phyloP scores from a whole-genome alignment of 176 grass and related monocot species.

The Calamus simplicifolius region DNA sequence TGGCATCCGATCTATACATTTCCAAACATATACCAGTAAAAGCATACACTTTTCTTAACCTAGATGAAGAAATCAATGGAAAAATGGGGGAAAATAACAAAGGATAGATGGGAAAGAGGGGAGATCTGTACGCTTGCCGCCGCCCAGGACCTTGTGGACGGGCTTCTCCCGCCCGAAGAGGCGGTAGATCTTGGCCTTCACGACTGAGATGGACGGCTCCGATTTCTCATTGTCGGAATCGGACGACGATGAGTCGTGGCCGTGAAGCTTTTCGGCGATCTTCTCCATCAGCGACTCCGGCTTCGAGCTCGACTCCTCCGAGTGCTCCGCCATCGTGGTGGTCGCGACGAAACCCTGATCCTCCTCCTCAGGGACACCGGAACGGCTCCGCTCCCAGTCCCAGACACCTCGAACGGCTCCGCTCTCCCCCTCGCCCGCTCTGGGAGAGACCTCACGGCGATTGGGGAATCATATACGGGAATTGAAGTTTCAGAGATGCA shows the following conservation, averaged over 20 bases:
- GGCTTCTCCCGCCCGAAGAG: conserved; percentile 59
- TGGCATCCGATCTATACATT: not conserved
- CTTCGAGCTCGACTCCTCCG: conserved; percentile 9
- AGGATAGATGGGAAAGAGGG: not conserved
- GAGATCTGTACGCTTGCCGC: conserved; percentile 61
- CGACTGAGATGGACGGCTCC: not conserved
- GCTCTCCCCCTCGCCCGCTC: too few relatives aligned
- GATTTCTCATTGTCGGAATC: conserved; percentile 30
- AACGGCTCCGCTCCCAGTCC: not conserved
- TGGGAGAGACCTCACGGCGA: too few relatives aligned
- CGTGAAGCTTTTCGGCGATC: conserved; percentile 30
- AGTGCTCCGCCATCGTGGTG: conserved; percentile 23
- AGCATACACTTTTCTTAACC: not conserved
- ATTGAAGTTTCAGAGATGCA: too few relatives aligned
- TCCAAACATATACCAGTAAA: not conserved
- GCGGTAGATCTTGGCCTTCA: conserved; percentile 29
- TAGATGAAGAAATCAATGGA: not conserved
- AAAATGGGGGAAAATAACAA: conserved; percentile 7
- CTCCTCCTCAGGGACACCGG: conserved; percentile 18
- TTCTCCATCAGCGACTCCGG: conserved; percentile 37
- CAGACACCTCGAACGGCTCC: too few relatives aligned
- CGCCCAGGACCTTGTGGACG: conserved; percentile 65
- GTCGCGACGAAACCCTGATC: conserved; percentile 8
- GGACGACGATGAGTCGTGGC: conserved; percentile 12
- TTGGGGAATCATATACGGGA: too few relatives aligned